These are phyloP conservation scores for Aspergillus sojae DNA, from an alignment of 2,329 filamentous ascomycete genomes.

Conservation along the genomic window DNA sequence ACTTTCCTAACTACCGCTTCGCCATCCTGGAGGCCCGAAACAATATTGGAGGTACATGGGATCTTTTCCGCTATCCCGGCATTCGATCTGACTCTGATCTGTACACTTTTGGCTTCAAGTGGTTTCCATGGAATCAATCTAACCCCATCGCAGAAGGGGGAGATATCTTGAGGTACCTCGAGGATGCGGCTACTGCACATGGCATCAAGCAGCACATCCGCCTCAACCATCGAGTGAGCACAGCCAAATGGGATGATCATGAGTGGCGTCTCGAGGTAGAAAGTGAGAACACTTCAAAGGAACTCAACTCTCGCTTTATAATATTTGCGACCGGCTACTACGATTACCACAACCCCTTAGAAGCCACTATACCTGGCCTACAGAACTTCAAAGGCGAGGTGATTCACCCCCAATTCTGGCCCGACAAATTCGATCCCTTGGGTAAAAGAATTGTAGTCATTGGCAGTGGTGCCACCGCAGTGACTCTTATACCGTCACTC, in stretches of 20 bases:
- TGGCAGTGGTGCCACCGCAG: slow-evolving; percentile 74
- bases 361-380: slow-evolving; percentile 64
- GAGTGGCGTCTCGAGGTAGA: slow-evolving; percentile 53
- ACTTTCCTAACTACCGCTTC: slow-evolving; percentile 60
- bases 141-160: slow-evolving; percentile 53
- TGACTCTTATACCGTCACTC: slow-evolving; percentile 72
- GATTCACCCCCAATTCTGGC: slow-evolving; percentile 75
- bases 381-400: slow-evolving; percentile 63
- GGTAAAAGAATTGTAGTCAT: slow-evolving; percentile 70
- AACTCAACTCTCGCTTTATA: slow-evolving; percentile 45
- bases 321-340: slow-evolving; percentile 70
- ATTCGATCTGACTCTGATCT: slow-evolving; percentile 66
- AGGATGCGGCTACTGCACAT: slow-evolving; percentile 48
- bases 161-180: slow-evolving; percentile 57
- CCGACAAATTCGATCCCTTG: slow-evolving; percentile 63
- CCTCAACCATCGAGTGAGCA: slow-evolving; percentile 51
- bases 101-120: slow-evolving; percentile 66
- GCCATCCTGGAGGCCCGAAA: slow-evolving; percentile 68
- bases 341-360: slow-evolving; percentile 65
- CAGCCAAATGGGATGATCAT: slow-evolving; percentile 58
- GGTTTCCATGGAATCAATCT: slow-evolving; percentile 65
- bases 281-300: slow-evolving; percentile 15
- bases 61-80: slow-evolving; percentile 73
- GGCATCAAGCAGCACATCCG: slow-evolving; percentile 57
- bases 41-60: slow-evolving; percentile 74